phyloP scores from a whole-genome alignment of 352 stramenopile genomes.

The Pythium aphanidermatum region DNA sequence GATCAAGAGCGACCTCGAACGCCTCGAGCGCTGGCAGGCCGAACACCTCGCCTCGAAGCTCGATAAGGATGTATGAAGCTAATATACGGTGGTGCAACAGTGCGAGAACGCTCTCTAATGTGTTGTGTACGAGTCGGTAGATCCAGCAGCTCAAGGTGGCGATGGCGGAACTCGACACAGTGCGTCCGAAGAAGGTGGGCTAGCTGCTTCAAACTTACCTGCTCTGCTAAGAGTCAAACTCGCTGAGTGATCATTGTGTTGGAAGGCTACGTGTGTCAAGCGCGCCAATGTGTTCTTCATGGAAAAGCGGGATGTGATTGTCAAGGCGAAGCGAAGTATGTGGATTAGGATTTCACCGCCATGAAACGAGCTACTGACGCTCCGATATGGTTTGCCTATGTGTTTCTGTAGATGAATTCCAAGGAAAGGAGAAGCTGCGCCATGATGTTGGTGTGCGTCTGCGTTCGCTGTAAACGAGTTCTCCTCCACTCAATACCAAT shows the following conservation, averaged over 20 bases:
- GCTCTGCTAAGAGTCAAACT: not conserved
- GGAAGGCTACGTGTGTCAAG: constrained; percentile 62
- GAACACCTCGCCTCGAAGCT: constrained; percentile 34
- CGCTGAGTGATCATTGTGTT: not conserved
- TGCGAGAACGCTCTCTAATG: not conserved
- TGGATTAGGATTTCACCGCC: not conserved
- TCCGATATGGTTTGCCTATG: not conserved
- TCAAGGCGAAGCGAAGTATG: constrained; percentile 63
- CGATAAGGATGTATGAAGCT: constrained; percentile 26
- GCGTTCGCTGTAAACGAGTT: constrained; percentile 18
- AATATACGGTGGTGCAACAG: not conserved
- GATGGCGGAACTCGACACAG: constrained; percentile 58
- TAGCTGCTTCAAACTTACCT: constrained; percentile 1
- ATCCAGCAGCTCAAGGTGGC: constrained; percentile 76
- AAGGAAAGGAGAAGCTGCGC: constrained; percentile 53
- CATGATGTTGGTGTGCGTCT: constrained; percentile 52
- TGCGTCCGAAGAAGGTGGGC: constrained; percentile 65
- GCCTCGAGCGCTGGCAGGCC: constrained; percentile 35
- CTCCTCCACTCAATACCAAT: too few species aligned
- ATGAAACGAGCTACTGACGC: too few species aligned
- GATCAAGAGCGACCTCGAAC: constrained; percentile 15
- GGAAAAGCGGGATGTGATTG: constrained; percentile 52
- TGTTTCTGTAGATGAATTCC: constrained; percentile 40
- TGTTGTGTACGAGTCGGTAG: constrained; percentile 19
- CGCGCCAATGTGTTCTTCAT: constrained; percentile 72